Percentiles rank a stretch among this genome's conserved stretches.
Conservation (phyloP, 2,329 filamentous ascomycete species). For the Beauveria scarabaeidicola region DNA sequence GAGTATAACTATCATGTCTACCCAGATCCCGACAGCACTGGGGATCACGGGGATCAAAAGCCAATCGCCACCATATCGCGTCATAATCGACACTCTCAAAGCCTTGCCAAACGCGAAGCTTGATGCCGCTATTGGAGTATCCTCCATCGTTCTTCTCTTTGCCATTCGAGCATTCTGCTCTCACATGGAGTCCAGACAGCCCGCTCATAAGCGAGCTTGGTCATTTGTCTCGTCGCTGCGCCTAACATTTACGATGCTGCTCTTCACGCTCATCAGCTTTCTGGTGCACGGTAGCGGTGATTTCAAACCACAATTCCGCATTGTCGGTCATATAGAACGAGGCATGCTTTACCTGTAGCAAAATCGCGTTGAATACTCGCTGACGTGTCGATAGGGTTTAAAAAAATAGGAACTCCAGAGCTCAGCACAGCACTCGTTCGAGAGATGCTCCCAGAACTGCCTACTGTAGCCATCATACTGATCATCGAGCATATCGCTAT, state of each 20-base stretch:
- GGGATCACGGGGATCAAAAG: conserved; percentile 37
- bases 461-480: conserved; percentile 65
- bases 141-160: conserved; percentile 58
- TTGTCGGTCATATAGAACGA: conserved; percentile 58
- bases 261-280: conserved; percentile 68
- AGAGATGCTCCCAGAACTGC: conserved; percentile 53
- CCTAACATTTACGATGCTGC: conserved; percentile 64
- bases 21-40: conserved; percentile 36
- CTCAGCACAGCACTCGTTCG: conserved; percentile 48
- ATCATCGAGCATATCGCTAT: conserved; percentile 80
- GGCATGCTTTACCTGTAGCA: conserved; percentile 26
- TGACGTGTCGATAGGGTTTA: conserved; percentile 42
- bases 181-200: conserved; percentile 51
- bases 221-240: conserved; percentile 69
- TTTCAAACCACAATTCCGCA: conserved; percentile 41
- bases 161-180: conserved; percentile 53
- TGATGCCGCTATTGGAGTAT: conserved; percentile 66
- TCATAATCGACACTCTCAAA: conserved; percentile 36
- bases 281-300: conserved; percentile 50
- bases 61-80: conserved; percentile 34
- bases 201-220: conserved; percentile 53
- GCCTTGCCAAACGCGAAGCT: conserved; percentile 37
- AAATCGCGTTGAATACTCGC: neutral
- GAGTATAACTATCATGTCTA: conserved; percentile 41
- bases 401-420: conserved; percentile 50